Evolutionary conservation across 805 yeast species (phyloP).

Genomic region (Myxozyma neotropica): DNA sequence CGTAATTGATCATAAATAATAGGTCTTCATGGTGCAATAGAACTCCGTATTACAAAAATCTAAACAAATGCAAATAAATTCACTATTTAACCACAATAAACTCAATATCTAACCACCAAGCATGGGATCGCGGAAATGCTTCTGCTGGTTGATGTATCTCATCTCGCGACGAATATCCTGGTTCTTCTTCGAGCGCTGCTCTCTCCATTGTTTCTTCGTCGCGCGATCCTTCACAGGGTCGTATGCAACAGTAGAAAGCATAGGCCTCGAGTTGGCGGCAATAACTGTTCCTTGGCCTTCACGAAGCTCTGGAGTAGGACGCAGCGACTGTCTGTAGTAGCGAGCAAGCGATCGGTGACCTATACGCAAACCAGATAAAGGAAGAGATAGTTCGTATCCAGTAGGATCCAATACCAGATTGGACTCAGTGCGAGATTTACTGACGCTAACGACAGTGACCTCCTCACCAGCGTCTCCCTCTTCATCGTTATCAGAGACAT

Average conservation of each 20-base stretch:
- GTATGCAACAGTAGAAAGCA: constrained; percentile 28
- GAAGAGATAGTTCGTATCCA: constrained; percentile 69
- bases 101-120: constrained; percentile 18
- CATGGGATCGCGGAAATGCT: constrained; percentile 78
- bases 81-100: not conserved
- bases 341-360: constrained; percentile 81
- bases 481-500: constrained; percentile 44
- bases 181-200: constrained; percentile 52
- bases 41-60: too few species aligned
- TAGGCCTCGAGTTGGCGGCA: constrained; percentile 49
- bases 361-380: constrained; percentile 67
- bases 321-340: constrained; percentile 67
- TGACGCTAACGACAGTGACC: constrained; percentile 24
- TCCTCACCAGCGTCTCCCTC: constrained; percentile 44
- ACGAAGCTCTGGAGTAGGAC: constrained; percentile 52
- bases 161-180: constrained; percentile 54
- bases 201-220: constrained; percentile 64
- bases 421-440: constrained; percentile 27
- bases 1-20: constrained; percentile 11
- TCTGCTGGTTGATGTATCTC: constrained; percentile 77
- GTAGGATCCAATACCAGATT: constrained; percentile 53
- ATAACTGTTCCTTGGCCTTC: constrained; percentile 77
- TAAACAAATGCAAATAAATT: too few species aligned
- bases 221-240: constrained; percentile 46
- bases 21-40: not conserved